phyloP scores from a whole-genome alignment of 352 stramenopile species.

The Globisporangium apiculatum region DNA sequence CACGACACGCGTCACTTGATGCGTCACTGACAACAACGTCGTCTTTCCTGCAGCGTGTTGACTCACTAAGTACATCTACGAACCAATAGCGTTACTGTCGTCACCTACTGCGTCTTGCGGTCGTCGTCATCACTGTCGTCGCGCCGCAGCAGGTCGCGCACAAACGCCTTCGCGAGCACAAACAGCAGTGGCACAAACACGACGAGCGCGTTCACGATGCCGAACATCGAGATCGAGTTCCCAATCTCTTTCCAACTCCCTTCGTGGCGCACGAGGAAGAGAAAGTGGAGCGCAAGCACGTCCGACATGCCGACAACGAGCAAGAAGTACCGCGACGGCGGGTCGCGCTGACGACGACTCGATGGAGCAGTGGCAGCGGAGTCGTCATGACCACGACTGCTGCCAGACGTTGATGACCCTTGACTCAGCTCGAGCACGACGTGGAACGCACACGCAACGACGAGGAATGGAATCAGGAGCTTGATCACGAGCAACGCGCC shows the following conservation, averaged over 20 bases:
- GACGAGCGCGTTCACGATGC: constrained; percentile 77
- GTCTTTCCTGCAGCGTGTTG: no score
- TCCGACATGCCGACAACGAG: constrained; percentile 79
- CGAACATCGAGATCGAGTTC: constrained; percentile 85
- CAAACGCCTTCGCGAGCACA: constrained; percentile 10
- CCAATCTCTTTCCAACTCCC: constrained; percentile 85
- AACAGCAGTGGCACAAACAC: constrained; percentile 72
- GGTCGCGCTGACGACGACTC: constrained; percentile 13
- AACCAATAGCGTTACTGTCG: no score
- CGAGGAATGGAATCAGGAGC: constrained; percentile 73
- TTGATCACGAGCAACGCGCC: constrained; percentile 68
- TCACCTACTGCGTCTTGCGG: constrained; percentile 5
- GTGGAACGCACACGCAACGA: constrained; percentile 65
- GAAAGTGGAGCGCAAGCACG: constrained; percentile 71
- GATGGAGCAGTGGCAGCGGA: neutral
- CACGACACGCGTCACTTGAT: no score
- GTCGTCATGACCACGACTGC: no score
- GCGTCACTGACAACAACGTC: no score
- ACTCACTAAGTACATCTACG: no score
- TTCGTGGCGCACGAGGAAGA: constrained; percentile 81
- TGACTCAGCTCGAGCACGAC: constrained; percentile 34
- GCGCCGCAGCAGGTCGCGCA: constrained; percentile 2
- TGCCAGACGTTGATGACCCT: no score
- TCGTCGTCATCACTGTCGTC: neutral
- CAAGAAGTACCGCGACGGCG: constrained; percentile 52